Evolutionary conservation across 139 green algal genomes (phyloP), one percentile per base, ranked within the genome.

Genomic region (Asterochloris erici): DNA sequence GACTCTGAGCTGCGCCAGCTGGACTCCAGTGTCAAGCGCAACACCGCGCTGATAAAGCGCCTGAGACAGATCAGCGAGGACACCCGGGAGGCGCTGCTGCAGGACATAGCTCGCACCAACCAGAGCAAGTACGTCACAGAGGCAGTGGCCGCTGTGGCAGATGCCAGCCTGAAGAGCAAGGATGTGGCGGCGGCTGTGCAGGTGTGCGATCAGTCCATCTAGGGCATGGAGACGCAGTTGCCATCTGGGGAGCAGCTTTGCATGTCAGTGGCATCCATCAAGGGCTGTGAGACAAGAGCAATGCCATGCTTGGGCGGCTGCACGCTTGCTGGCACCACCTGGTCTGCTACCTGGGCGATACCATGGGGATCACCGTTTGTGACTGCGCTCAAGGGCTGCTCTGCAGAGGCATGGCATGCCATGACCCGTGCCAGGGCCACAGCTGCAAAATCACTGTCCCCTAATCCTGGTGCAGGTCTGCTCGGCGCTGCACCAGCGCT

Each of bases 121-220:
- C 91, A 96, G 82, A 90, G 77, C 85, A 97, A 98, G 91, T 99
- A 99, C 80, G 93, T 99, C 27, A 96, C 83, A 38, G 96, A 99
- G 83, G 94, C 92, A 15, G 96, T 96, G 15, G 81, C 87, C 10
- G 95, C 96, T 0, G 84, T 99, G 21, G 83, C 84, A 14, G 96
- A 99, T 79, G 93, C 92, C 12, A 93, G 90, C n/a, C 83, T 98
- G 15, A 96, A 94, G 38, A 79, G 84, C 11, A 87, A 85, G 61
- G 96, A 99, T 79, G 84, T 98, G 11, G 76, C 88, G 27, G 95
- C 95, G 19, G 95, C 93, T 12, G 82, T 97, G 11, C 84, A 93
- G 79, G 90, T 97, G 68, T 54, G 47, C 10, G 24, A 23, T 0
- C 24, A n/a, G 9, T 71, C 14, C 38, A 54, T 54, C 38, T 54